Conservation (phyloP, 2,329 filamentous ascomycete genomes). For the Curvularia spicifera region DNA sequence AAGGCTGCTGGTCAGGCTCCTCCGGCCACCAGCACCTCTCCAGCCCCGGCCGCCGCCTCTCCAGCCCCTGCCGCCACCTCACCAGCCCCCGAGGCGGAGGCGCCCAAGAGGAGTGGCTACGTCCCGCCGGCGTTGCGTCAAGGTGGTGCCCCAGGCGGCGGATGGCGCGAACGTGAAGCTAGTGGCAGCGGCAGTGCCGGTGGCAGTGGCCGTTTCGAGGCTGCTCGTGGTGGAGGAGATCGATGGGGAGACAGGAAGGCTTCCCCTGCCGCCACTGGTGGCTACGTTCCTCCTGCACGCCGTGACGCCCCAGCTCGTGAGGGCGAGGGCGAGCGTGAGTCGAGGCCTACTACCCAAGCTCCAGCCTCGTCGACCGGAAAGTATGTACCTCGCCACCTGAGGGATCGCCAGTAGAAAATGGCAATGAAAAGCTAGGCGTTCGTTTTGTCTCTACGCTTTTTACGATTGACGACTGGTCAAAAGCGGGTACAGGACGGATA, state of each 20-base stretch:
- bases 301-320: conserved; percentile 30
- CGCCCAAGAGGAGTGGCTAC: conserved; percentile 53
- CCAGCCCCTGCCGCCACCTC: conserved; percentile 38
- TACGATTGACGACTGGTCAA: conserved; percentile 18
- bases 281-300: conserved; percentile 39
- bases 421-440: conserved; percentile 10
- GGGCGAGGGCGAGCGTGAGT: conserved; percentile 28
- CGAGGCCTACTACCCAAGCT: conserved; percentile 34
- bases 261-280: conserved; percentile 42
- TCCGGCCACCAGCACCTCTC: conserved; percentile 45
- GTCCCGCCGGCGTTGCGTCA: conserved; percentile 55
- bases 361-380: conserved; percentile 42
- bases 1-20: conserved; percentile 44
- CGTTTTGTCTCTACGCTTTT: conserved; percentile 13
- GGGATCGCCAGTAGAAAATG: conserved; percentile 21
- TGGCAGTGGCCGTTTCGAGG: conserved; percentile 19
- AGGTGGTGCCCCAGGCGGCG: conserved; percentile 41
- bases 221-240: conserved; percentile 27
- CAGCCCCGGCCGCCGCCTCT: conserved; percentile 36
- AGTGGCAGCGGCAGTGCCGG: conserved; percentile 40
- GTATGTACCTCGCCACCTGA: conserved; percentile 51
- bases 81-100: conserved; percentile 41
- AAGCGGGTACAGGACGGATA: conserved; percentile 13
- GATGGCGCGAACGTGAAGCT: conserved; percentile 48
- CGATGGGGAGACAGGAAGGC: conserved; percentile 42